Conservation (phyloP, 345 rosid species). For the Cardamine chenopodiifolia region DNA sequence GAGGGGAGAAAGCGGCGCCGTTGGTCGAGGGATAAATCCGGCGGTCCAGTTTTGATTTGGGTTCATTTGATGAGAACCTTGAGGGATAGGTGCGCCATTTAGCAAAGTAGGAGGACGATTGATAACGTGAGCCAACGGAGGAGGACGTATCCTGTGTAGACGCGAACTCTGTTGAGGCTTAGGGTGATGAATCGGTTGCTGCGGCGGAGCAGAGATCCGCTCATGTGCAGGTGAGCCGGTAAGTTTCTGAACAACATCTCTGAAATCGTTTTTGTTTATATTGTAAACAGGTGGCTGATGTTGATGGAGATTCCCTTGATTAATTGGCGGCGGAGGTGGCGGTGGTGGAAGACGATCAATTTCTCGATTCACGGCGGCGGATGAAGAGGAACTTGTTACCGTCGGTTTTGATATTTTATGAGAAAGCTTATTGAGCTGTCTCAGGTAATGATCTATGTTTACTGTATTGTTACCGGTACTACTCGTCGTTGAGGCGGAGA, state of each 20-base stretch:
- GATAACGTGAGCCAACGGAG: conserved; percentile 70
- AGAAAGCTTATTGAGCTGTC: conserved; percentile 77
- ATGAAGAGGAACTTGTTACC: background rate
- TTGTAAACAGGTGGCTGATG: conserved; percentile 91
- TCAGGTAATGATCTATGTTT: conserved; percentile 54
- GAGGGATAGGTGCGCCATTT: conserved; percentile 43
- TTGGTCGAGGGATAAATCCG: conserved; percentile 44
- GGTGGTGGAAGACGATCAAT: conserved; percentile 45
- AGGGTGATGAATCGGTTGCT: conserved; percentile 58
- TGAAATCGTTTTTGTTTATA: conserved; percentile 88
- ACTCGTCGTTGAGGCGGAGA: conserved; percentile 16
- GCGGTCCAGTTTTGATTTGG: conserved; percentile 9
- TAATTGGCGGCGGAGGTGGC: conserved; percentile 27
- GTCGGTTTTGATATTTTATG: conserved; percentile 80
- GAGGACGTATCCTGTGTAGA: conserved; percentile 91
- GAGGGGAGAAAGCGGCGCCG: conserved; percentile 65
- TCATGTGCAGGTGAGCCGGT: conserved; percentile 94
- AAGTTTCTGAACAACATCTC: conserved; percentile 91
- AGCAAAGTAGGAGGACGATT: conserved; percentile 69
- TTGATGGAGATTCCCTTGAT: conserved; percentile 51
- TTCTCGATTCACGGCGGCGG: conserved; percentile 45
- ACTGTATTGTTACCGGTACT: conserved; percentile 31
- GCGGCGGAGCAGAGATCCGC: conserved; percentile 73
- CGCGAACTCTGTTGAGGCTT: conserved; percentile 76
- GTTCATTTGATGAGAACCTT: conserved; percentile 15